A percentile compares a stretch with the other conserved stretches of the same genome.
These are phyloP conservation scores for Nemania sp. DNA, from an alignment of 2,329 filamentous ascomycete genomes.

Conservation along the genomic window DNA sequence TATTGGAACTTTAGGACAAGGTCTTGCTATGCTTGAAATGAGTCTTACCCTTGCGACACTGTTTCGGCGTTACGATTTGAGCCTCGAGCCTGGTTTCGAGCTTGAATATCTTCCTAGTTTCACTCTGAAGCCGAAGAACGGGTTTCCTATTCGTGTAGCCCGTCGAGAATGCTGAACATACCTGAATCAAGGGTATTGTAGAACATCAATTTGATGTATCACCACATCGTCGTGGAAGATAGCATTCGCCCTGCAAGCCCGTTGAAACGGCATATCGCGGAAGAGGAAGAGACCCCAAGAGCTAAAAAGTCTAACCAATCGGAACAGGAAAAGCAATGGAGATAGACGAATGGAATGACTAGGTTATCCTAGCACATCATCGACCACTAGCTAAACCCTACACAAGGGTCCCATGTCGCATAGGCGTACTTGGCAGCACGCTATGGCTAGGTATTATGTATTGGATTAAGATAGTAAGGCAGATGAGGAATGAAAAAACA, in stretches of 20 bases:
- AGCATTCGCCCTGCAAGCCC: background rate
- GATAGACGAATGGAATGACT: background rate
- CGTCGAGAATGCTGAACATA: slow-evolving; percentile 7
- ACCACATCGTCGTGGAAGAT: background rate
- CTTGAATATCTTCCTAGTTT: slow-evolving; percentile 23
- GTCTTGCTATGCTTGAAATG: slow-evolving; percentile 24
- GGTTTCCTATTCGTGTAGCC: slow-evolving; percentile 17
- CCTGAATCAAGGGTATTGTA: background rate
- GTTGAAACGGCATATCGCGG: background rate
- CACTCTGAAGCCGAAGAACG: slow-evolving; percentile 20
- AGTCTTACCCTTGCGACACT: slow-evolving; percentile 21
- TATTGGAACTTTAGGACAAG: slow-evolving; percentile 16
- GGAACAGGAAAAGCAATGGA: background rate
- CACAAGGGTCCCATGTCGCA: too few relatives aligned
- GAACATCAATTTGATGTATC: background rate
- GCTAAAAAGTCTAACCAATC: background rate
- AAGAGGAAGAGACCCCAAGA: background rate
- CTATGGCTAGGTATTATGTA: too few relatives aligned
- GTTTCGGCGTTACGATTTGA: slow-evolving; percentile 19
- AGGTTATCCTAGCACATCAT: background rate
- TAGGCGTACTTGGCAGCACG: too few relatives aligned
- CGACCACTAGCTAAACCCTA: too few relatives aligned
- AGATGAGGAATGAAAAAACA: too few relatives aligned
- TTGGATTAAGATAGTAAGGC: too few relatives aligned
- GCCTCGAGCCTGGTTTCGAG: slow-evolving; percentile 18